Percentiles rank a stretch among this genome's conserved stretches.
phyloP scores from a whole-genome alignment of 176 grass and related monocot species.

The Carex parvula region DNA sequence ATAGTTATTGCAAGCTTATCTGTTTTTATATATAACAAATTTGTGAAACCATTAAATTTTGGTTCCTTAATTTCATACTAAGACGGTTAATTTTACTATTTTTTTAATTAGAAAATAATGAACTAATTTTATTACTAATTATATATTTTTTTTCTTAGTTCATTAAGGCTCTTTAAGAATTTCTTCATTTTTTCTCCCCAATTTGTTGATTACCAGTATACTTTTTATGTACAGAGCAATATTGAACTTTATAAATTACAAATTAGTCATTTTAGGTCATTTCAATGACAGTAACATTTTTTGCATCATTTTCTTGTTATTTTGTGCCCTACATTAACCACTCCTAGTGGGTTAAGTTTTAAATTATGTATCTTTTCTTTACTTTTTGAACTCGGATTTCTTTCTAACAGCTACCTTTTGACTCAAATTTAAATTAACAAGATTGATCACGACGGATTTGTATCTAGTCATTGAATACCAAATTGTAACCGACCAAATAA shows the following conservation, averaged over 20 bases:
- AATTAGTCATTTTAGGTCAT: background rate
- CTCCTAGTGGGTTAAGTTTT: conserved; percentile 26
- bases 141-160: background rate
- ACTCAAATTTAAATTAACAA: conserved; percentile 14
- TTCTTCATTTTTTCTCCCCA: background rate
- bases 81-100: too few species aligned
- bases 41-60: background rate
- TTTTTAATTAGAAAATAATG: background rate
- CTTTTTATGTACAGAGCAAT: background rate
- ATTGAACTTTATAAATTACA: background rate
- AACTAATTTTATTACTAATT: background rate
- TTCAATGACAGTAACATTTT: conserved; percentile 10
- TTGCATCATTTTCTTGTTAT: conserved; percentile 17
- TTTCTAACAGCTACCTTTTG: conserved; percentile 28
- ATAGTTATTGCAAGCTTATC: background rate
- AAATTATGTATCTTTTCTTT: conserved; percentile 25
- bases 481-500: background rate
- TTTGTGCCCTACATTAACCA: conserved; percentile 16
- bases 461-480: background rate
- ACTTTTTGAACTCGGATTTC: background rate
- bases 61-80: background rate
- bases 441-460: background rate
- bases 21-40: background rate
- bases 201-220: background rate
- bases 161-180: background rate